Evolutionary conservation across 2,329 filamentous ascomycete species (phyloP), one percentile per base, ranked within the genome.

Genomic region (Epichloe gansuensis): DNA sequence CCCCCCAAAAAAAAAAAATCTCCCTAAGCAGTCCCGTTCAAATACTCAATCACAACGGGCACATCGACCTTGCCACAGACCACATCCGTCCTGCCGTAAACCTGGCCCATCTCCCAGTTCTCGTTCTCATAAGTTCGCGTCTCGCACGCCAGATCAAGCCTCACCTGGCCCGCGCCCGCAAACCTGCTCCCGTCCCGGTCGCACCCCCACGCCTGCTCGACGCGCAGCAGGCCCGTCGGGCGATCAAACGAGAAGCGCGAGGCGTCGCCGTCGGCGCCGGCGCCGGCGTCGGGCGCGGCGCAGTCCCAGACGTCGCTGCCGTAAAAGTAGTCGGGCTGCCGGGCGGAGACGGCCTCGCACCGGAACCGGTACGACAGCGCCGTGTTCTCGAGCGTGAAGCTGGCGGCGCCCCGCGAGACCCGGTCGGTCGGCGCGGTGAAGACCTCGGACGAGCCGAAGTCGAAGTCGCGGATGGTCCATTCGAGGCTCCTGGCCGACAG

Each of bases 131-230:
- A 31, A 5, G 2, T n/a, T 5, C 21, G 8, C n/a, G 25, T 35
- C 35, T 27, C 25, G 15, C 49, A 50, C n/a, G 23, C 23, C 17
- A 45, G 13, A n/a, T 36, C 0, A 3, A 50, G 40, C 49, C 13
- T 23, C 17, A 50, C 49, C 41, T 50, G 25, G 3, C 49, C 49
- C 4, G 4, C 11, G 4, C 49, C 49, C 27, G 2, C 17, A 17
- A 45, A 50, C 12, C 34, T 39, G 49, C 49, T 50, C 15, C 49
- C 49, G 34, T 50, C 49, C 41, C 21, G 11, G 7, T 44, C 40
- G n/a, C 49, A 50, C 40, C 15, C 48, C 49, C 49, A 50, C 31
- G 31, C 35, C 49, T 50, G 49, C 17, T 50, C 38, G 34, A 50
- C 44, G 12, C 11, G 11, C 31, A 50, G 31, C 41, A 50, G 3